Base-by-base conservation (phyloP, 257 asterid genomes). In the Fraxinus pennsylvanica region DNA sequence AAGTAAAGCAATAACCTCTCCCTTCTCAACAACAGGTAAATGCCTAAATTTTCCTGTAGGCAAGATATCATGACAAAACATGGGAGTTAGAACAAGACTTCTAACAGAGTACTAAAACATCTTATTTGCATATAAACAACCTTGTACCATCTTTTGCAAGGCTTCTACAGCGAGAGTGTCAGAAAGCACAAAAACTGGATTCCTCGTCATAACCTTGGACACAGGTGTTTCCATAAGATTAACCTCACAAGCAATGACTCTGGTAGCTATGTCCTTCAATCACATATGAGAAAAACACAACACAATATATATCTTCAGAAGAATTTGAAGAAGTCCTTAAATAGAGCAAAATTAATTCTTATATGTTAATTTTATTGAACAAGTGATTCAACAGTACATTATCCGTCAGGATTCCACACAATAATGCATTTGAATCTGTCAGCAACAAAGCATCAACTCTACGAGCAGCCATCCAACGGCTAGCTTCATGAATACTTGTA, bases 121-220 rank as follows among this genome's bases (percentile, higher is more conserved):
- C 57, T 1, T 43, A 32, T 74, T 69, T 38, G 67, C 43, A 78
- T 66, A 71, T 74, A 80, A 80, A 77, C 36, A 50, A 96, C 98
- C 99, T 86, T 91, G 96, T 41, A 96, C 99, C 99, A 96, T 96
- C 92, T 96, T 96, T 77, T 96, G 99, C 87, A 96, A 79, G 81
- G 99, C 99, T 84, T 96, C 99, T 19, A 93, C 99, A 71, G 99
- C 98, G 73, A 92, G 97, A 45, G 99, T 91, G 82, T 96, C 99
- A 13, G 99, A 93, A 35, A 96, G 97, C 81, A 96, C 99, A 79
- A 96, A 96, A 32, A 89, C 94, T 3, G 99, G 99, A 59, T 93
- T 96, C 85, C 91, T 91, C n/a, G 99, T 96, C 99, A 96, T 96
- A 67, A 96, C 96, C 79, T 89, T 90, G 32, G 98, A 96, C 77